Evolutionary conservation across 805 yeast species (phyloP), one percentile per base, ranked within the genome.

Genomic region (Wickerhamomyces rabaulensis): DNA sequence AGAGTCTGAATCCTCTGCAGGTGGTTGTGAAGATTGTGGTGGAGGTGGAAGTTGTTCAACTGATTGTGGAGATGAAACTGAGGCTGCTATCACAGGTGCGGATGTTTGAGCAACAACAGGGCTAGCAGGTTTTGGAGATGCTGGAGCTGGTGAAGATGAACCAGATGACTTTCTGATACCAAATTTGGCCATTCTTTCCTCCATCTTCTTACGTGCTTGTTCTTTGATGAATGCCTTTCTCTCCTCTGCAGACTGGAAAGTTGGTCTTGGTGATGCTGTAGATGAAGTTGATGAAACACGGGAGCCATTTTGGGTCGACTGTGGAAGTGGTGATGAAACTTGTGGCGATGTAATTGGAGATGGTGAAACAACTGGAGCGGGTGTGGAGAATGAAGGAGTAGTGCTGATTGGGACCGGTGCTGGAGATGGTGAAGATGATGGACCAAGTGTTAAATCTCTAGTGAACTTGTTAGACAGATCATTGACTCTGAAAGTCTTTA

Each of bases 141-240:
- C 16, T 17, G 21, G n/a, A 15, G 29, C 25, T 16, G 61, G 54
- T 15, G 60, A 55, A 12, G 36, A 26, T 37, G 43, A 35, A 25
- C 46, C 35, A 6, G 40, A 21, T 15, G 54, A 13, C 35, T 6
- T 67, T n/a, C 74, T 67, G 47, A 88, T 76, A 1, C 96, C 96
- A 44, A 89, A 53, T 33, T 53, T 55, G 20, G 61, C 57, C 46
- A 89, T 72, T 55, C 90, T 73, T 58, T 87, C 95, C 48, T 80
- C 80, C 96, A 90, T 88, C 62, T 84, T 78, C 56, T 81, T 80
- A 51, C 78, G 76, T 1, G 88, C 88, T 57, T 87, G 94, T 20
- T 89, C 92, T 64, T 85, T 87, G 43, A 88, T 82, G 57, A 79
- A 78, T 10, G 86, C 85, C 15, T 90, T 77, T 53, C 94, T 73